Base-by-base conservation (phyloP, 2,329 filamentous ascomycete genomes). In the Aspergillus tubingensis region DNA sequence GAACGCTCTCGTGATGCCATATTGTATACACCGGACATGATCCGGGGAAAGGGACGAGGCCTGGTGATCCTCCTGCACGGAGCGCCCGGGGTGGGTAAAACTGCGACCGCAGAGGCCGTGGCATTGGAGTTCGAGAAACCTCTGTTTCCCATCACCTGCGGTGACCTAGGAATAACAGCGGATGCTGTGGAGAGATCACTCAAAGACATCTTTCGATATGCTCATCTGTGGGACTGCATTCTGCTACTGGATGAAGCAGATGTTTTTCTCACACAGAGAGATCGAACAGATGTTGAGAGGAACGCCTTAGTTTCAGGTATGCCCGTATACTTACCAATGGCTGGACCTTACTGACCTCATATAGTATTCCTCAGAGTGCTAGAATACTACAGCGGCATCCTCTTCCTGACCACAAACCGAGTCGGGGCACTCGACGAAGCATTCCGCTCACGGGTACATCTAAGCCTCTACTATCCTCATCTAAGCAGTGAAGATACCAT, bases 141-240 rank as follows among this genome's bases (percentile, higher is more conserved):
- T 11, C 36, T 60, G 8, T 56, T 82, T 48, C 74, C 76, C 7
- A 81, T 85, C 55, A 83, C 81, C 0, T 83, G 80, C 10, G 81
- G 82, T 49, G 80, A 83, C 58, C 74, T 81, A 0, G 78, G 80
- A 13, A 67, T 78, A n/a, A 77, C 75, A 0, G 76, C 81, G 0
- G 63, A 71, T 3, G 74, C 79, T 1, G 77, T 82, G 2, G 80
- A 82, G 66, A 61, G 61, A 0, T 73, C 70, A 0, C 71, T 82
- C 1, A 76, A 73, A 63, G 74, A 80, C 2, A 76, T 81, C 6
- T 82, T 82, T 69, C 73, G 74, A 1, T 72, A 79, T 0, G 79
- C 79, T 0, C 70, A 78, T 47, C 60, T 76, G 0, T 80, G 68
- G 67, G 63, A 66, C 8, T 66, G 64, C 47, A 52, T 69, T 3